These are phyloP conservation scores for Papiliotrema nemorosa DNA, from an alignment of 1,284 basidiomycete species.

Conservation along the genomic window DNA sequence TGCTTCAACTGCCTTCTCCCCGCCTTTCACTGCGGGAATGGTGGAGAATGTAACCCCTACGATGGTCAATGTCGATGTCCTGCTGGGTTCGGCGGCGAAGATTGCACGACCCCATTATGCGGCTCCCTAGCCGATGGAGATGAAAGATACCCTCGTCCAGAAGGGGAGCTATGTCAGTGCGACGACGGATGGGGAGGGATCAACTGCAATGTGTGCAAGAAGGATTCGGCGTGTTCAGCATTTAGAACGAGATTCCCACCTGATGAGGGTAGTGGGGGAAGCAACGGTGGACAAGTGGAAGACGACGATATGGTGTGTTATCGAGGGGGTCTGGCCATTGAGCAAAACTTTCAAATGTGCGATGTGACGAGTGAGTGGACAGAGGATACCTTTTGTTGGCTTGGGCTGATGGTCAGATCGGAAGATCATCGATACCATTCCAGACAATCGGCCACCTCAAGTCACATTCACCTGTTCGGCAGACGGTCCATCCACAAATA, in stretches of 20 bases:
- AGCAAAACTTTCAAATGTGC: constrained; percentile 94
- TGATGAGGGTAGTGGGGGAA: constrained; percentile 12
- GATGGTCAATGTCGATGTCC: constrained; percentile 90
- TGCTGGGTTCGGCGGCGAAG: constrained; percentile 83
- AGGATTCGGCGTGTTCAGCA: constrained; percentile 68
- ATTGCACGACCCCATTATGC: constrained; percentile 81
- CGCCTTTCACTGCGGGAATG: constrained; percentile 78
- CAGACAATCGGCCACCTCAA: constrained; percentile 75
- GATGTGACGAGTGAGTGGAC: constrained; percentile 81
- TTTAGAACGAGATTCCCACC: constrained; percentile 60
- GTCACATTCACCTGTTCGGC: constrained; percentile 84
- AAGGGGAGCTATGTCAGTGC: constrained; percentile 76
- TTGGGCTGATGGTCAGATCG: constrained; percentile 56
- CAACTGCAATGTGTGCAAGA: constrained; percentile 93
- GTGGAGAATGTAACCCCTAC: constrained; percentile 77
- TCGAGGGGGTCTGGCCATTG: constrained; percentile 82
- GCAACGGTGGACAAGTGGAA: constrained; percentile 48
- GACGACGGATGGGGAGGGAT: constrained; percentile 92
- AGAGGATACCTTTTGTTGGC: too few relatives aligned
- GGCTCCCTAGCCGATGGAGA: constrained; percentile 87
- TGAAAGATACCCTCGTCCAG: constrained; percentile 72
- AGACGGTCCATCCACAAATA: constrained; percentile 37
- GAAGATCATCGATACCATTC: constrained; percentile 85
- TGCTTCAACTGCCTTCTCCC: constrained; percentile 86
- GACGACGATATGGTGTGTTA: constrained; percentile 85